Conservation (phyloP, 1,139 yeast species). For the Saccharomyces uvarum region DNA sequence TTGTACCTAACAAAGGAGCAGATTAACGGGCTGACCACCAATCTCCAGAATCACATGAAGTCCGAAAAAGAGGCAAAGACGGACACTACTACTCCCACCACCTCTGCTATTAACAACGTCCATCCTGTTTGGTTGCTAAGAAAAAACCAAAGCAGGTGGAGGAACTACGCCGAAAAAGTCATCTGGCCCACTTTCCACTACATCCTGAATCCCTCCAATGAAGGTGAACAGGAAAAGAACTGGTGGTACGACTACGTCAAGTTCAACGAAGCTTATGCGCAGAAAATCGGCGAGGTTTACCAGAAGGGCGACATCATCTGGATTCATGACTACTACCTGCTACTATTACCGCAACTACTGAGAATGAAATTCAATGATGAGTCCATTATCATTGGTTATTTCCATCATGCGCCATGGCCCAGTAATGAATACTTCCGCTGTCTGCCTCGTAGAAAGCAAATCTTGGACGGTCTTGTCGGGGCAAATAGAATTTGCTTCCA, state of each 20-base stretch:
- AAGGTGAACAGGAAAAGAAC: slow-evolving; percentile 62
- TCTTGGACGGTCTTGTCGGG: slow-evolving; percentile 86
- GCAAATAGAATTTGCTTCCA: slow-evolving; percentile 83
- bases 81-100: slow-evolving; percentile 39
- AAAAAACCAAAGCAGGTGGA: slow-evolving; percentile 66
- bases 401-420: slow-evolving; percentile 87
- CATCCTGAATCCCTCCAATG: slow-evolving; percentile 58
- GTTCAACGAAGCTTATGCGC: slow-evolving; percentile 84
- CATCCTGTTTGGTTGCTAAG: slow-evolving; percentile 85
- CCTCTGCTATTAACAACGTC: slow-evolving; percentile 35
- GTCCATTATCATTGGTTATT: slow-evolving; percentile 58
- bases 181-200: slow-evolving; percentile 95
- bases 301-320: slow-evolving; percentile 88
- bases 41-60: slow-evolving; percentile 16
- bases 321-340: slow-evolving; percentile 88
- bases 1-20: slow-evolving; percentile 52
- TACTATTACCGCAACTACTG: slow-evolving; percentile 77
- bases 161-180: slow-evolving; percentile 79
- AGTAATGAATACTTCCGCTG: slow-evolving; percentile 92
- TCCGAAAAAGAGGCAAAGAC: slow-evolving; percentile 35
- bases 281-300: slow-evolving; percentile 63
- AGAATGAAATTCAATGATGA: slow-evolving; percentile 79
- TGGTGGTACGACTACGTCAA: slow-evolving; percentile 92
- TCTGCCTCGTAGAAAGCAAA: slow-evolving; percentile 69
- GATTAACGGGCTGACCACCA: slow-evolving; percentile 34